Conservation (phyloP, 2,329 filamentous ascomycete species). For the Botrytis paeoniae region DNA sequence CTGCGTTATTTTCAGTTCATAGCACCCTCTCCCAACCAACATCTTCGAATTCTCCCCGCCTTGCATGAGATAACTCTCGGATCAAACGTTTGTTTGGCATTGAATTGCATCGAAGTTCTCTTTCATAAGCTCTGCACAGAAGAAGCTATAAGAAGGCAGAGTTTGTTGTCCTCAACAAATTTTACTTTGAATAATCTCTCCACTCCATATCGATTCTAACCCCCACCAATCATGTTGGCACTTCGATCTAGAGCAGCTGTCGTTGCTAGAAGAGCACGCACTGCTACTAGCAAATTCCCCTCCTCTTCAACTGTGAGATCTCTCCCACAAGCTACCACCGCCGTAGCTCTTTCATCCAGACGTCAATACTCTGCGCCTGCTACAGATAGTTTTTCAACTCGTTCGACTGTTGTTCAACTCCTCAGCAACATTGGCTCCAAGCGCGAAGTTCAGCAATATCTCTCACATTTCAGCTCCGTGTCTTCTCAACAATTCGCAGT, state of each 20-base stretch:
- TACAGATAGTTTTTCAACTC: slow-evolving; percentile 47
- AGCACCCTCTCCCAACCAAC: neutral
- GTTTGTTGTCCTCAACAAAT: slow-evolving; percentile 7
- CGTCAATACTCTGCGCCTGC: slow-evolving; percentile 36
- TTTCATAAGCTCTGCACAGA: slow-evolving; percentile 26
- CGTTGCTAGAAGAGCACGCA: slow-evolving; percentile 35
- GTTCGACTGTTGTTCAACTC: slow-evolving; percentile 81
- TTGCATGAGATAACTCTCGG: slow-evolving; percentile 32
- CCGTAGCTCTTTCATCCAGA: slow-evolving; percentile 29
- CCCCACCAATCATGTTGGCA: slow-evolving; percentile 36
- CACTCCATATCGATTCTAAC: neutral
- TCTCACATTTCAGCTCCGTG: slow-evolving; percentile 94
- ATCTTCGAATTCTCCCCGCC: slow-evolving; percentile 25
- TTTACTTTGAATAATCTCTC: slow-evolving; percentile 4
- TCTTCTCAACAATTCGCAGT: slow-evolving; percentile 97
- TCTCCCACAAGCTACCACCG: slow-evolving; percentile 33
- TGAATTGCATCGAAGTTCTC: slow-evolving; percentile 23
- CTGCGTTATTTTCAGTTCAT: slow-evolving; percentile 31
- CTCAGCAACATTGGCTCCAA: slow-evolving; percentile 95
- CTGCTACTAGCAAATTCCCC: slow-evolving; percentile 30
- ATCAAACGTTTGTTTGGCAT: slow-evolving; percentile 29
- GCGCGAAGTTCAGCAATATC: slow-evolving; percentile 94
- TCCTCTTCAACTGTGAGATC: slow-evolving; percentile 26
- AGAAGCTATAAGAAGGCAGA: slow-evolving; percentile 30
- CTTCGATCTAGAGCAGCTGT: slow-evolving; percentile 35